Evolutionary conservation across 1,139 yeast species (phyloP).

Genomic region (Scheffersomyces insectosa): DNA sequence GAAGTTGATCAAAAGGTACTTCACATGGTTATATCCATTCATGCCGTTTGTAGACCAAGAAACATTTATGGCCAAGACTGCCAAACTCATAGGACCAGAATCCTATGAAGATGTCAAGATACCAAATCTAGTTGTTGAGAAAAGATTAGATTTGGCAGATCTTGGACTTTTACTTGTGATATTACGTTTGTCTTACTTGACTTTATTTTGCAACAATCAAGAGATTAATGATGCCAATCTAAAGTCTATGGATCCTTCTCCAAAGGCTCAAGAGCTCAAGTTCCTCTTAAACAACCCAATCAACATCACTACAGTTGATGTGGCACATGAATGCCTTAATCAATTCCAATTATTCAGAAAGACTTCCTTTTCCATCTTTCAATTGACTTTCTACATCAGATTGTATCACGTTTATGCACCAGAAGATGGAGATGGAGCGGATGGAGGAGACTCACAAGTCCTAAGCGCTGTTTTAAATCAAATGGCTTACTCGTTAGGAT

Average conservation of each 20-base stretch:
- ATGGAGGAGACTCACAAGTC: constrained; percentile 48
- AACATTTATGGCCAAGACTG: constrained; percentile 19
- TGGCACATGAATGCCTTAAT: constrained; percentile 26
- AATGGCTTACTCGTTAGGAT: constrained; percentile 47
- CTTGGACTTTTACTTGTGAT: constrained; percentile 31
- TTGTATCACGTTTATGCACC: constrained; percentile 47
- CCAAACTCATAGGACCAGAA: constrained; percentile 27
- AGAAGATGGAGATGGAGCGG: constrained; percentile 46
- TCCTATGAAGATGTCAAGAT: constrained; percentile 22
- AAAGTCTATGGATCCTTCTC: constrained; percentile 18
- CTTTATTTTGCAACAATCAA: constrained; percentile 21
- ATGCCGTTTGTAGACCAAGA: constrained; percentile 37
- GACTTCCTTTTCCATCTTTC: constrained; percentile 22
- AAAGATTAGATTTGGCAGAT: constrained; percentile 32
- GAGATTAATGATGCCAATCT: constrained; percentile 23
- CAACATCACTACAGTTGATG: constrained; percentile 21
- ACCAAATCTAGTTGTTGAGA: constrained; percentile 22
- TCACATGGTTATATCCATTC: constrained; percentile 31
- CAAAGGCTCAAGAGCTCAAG: constrained; percentile 18
- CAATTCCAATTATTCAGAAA: constrained; percentile 22
- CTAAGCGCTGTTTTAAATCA: constrained; percentile 45
- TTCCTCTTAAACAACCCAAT: constrained; percentile 25
- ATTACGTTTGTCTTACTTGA: constrained; percentile 30
- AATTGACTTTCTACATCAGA: constrained; percentile 38
- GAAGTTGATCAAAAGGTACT: constrained; percentile 31